Evolutionary conservation across 2,329 filamentous ascomycete genomes (phyloP).

Genomic region (Podosphaera leucotricha): DNA sequence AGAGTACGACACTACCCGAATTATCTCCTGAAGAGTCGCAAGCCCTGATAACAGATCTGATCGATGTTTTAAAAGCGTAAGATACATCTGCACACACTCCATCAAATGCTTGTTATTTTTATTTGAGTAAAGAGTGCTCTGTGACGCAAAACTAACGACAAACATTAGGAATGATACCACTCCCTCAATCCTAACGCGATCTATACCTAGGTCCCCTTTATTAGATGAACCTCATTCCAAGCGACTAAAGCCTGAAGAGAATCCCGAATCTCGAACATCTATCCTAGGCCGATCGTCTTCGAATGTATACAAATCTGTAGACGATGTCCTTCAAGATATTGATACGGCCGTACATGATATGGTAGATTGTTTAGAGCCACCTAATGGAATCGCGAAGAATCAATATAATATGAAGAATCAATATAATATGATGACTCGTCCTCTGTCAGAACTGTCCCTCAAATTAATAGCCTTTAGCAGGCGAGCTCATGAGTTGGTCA

Average conservation of each 20-base stretch:
- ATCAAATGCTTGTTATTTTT: slow-evolving; percentile 1
- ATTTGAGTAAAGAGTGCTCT: slow-evolving; percentile 1
- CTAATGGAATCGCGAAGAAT: slow-evolving; percentile 11
- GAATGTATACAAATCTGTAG: slow-evolving; percentile 33
- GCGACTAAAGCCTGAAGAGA: slow-evolving; percentile 31
- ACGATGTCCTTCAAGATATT: slow-evolving; percentile 39
- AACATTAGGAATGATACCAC: slow-evolving; percentile 26
- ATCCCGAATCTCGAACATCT: slow-evolving; percentile 21
- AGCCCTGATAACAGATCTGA: slow-evolving; percentile 20
- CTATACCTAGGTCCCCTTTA: slow-evolving; percentile 21
- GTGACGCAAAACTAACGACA: slow-evolving; percentile 1
- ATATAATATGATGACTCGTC: slow-evolving; percentile 5
- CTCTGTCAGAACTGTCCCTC: slow-evolving; percentile 10
- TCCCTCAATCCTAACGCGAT: slow-evolving; percentile 30
- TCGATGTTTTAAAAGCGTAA: slow-evolving; percentile 22
- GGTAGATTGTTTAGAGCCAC: slow-evolving; percentile 23
- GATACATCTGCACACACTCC: slow-evolving; percentile 4
- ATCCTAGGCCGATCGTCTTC: slow-evolving; percentile 14
- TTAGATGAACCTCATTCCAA: slow-evolving; percentile 32
- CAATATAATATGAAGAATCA: slow-evolving; percentile 4
- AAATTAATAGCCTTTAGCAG: slow-evolving; percentile 27
- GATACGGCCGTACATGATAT: slow-evolving; percentile 24
- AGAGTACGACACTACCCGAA: slow-evolving; percentile 4
- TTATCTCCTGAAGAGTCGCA: slow-evolving; percentile 14
- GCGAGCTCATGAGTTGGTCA: slow-evolving; percentile 36